Evolutionary conservation across 1,284 basidiomycete species (phyloP).

Genomic region (Ceratobasidium sp.): DNA sequence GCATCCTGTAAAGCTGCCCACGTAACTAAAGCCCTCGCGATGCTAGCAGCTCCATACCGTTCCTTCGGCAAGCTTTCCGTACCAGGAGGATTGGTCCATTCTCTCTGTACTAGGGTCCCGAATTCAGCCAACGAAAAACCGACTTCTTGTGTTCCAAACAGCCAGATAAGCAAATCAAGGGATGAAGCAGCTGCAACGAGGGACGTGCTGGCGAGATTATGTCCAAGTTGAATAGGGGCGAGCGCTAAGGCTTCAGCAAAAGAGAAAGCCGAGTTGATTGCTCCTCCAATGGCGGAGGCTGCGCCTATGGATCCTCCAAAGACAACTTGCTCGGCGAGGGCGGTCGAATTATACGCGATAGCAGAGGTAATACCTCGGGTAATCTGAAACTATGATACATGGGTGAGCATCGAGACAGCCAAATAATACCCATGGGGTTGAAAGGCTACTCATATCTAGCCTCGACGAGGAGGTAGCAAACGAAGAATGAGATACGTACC

Average conservation of each 20-base stretch:
- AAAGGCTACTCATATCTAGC: not conserved
- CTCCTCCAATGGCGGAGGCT: constrained; percentile 69
- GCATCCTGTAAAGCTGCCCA: constrained; percentile 84
- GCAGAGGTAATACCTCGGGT: constrained; percentile 72
- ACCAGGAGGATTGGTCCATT: constrained; percentile 73
- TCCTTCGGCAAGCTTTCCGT: constrained; percentile 70
- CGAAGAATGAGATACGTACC: constrained; percentile 61
- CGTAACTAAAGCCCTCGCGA: constrained; percentile 76
- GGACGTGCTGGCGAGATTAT: constrained; percentile 81
- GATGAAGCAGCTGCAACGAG: constrained; percentile 79
- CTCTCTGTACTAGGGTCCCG: constrained; percentile 76
- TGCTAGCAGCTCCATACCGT: constrained; percentile 72
- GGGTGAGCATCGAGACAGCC: not conserved
- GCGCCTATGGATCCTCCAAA: constrained; percentile 73
- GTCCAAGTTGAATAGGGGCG: constrained; percentile 77
- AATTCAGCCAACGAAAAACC: constrained; percentile 81
- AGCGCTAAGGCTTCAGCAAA: constrained; percentile 78
- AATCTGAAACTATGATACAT: constrained; percentile 70
- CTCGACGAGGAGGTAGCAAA: constrained; percentile 43
- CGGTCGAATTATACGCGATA: constrained; percentile 69
- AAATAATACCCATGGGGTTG: not conserved
- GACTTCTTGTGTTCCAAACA: constrained; percentile 77
- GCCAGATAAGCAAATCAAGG: constrained; percentile 75
- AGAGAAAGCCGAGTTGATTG: constrained; percentile 72
- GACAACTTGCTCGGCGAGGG: constrained; percentile 72